phyloP scores from a whole-genome alignment of 1,284 basidiomycete species.

The Heterobasidion irregulare region DNA sequence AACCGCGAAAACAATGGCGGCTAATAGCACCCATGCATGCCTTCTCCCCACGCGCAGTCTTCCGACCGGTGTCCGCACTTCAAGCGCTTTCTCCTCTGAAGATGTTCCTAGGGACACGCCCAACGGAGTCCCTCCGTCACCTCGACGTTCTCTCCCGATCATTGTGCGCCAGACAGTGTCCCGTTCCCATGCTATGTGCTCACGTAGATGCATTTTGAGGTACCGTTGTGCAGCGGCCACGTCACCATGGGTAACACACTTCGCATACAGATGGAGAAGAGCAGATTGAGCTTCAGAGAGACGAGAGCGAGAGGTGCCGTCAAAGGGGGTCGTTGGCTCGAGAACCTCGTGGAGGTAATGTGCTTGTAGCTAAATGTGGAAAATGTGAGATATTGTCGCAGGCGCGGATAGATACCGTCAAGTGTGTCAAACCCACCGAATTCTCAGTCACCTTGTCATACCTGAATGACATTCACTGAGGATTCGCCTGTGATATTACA shows the following conservation, averaged over 20 bases:
- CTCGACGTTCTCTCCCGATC: conserved; percentile 84
- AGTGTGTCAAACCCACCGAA: conserved; percentile 33
- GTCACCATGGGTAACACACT: conserved; percentile 82
- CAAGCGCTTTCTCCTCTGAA: conserved; percentile 32
- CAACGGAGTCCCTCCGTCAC: conserved; percentile 37
- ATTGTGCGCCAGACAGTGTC: conserved; percentile 98
- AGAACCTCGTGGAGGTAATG: conserved; percentile 75
- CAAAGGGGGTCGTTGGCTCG: conserved; percentile 67
- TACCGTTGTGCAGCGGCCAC: conserved; percentile 67
- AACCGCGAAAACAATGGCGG: conserved; percentile 47
- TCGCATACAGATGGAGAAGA: conserved; percentile 75
- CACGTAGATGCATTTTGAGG: conserved; percentile 83
- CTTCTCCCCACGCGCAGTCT: conserved; percentile 57
- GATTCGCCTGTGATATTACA: conserved; percentile 1
- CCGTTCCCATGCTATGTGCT: conserved; percentile 91
- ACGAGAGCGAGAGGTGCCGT: conserved; percentile 50
- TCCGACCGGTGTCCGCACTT: conserved; percentile 55
- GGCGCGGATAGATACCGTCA: not conserved
- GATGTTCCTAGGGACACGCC: conserved; percentile 42
- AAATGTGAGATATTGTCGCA: conserved; percentile 2
- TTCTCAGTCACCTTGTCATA: conserved; percentile 94
- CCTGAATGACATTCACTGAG: conserved; percentile 26
- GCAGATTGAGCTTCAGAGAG: conserved; percentile 55
- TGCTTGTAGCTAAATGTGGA: conserved; percentile 58
- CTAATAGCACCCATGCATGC: conserved; percentile 49